Percentiles rank a stretch among this genome's conserved stretches.
Conservation (phyloP, 2,329 filamentous ascomycete genomes). For the Ophiostoma triangulosporum region DNA sequence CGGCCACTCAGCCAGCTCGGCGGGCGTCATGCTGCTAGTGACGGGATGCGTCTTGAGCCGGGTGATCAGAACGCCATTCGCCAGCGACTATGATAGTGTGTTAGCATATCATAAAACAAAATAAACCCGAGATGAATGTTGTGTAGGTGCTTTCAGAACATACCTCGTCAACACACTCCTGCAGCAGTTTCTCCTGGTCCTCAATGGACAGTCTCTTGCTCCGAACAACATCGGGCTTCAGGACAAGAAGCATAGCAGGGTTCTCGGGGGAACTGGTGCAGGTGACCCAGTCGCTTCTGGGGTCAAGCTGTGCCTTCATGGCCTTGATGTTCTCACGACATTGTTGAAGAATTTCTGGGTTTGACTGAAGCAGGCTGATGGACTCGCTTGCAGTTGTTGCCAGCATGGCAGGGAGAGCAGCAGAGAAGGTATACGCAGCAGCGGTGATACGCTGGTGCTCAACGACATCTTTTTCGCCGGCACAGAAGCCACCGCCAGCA, state of each 20-base stretch:
- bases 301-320: constrained; percentile 79
- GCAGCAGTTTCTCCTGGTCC: constrained; percentile 73
- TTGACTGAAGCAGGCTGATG: constrained; percentile 70
- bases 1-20: constrained; percentile 54
- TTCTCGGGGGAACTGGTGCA: constrained; percentile 76
- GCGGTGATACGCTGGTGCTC: constrained; percentile 93
- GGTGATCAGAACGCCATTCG: constrained; percentile 82
- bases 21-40: constrained; percentile 46
- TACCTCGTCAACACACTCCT: constrained; percentile 96
- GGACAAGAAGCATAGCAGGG: constrained; percentile 67
- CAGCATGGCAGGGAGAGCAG: constrained; percentile 81
- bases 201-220: constrained; percentile 52
- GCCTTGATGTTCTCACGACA: constrained; percentile 76
- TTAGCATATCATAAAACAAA: not conserved
- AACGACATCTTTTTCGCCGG: constrained; percentile 79
- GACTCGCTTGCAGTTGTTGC: constrained; percentile 94
- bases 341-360: constrained; percentile 64
- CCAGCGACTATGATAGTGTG: constrained; percentile 46
- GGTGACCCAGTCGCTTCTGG: constrained; percentile 81
- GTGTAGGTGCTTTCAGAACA: constrained; percentile 18
- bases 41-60: constrained; percentile 69
- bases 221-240: constrained; percentile 72
- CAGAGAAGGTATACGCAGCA: constrained; percentile 88
- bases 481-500: constrained; percentile 91
- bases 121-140: not conserved